Conservation (phyloP, 495 filamentous ascomycete species). For the Penicillium nucicola region DNA sequence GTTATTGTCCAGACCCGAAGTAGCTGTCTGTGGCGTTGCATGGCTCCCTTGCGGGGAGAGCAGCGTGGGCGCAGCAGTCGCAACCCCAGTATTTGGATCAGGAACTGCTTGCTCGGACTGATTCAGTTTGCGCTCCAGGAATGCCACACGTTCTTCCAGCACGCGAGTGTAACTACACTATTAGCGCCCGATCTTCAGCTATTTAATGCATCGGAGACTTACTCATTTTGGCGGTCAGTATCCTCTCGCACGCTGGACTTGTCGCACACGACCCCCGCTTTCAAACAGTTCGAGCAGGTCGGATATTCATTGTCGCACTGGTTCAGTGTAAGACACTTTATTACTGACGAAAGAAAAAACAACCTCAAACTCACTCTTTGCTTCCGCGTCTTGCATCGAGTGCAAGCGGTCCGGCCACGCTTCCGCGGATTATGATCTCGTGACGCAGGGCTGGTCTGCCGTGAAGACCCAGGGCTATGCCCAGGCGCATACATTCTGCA, state of each 20-base stretch:
- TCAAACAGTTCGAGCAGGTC: conserved; percentile 49
- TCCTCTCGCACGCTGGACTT: conserved; percentile 45
- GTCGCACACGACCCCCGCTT: conserved; percentile 45
- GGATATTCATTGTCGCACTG: conserved; percentile 47
- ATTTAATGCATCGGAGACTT: conserved; percentile 1
- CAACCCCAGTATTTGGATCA: conserved; percentile 6
- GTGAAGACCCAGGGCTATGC: conserved; percentile 15
- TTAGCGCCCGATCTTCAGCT: not conserved
- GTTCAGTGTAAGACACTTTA: not conserved
- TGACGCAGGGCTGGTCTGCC: conserved; percentile 21
- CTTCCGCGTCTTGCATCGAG: conserved; percentile 51
- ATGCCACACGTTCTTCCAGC: conserved; percentile 46
- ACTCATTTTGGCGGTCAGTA: conserved; percentile 43
- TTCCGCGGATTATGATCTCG: conserved; percentile 46
- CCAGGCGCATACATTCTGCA: conserved; percentile 16
- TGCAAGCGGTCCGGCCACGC: conserved; percentile 49
- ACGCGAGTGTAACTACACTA: conserved; percentile 42
- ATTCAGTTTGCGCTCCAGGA: conserved; percentile 39
- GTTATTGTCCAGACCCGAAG: conserved; percentile 34
- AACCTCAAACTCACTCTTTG: conserved; percentile 34
- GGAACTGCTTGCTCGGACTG: conserved; percentile 16
- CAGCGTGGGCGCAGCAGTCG: conserved; percentile 17
- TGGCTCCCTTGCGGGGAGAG: conserved; percentile 25
- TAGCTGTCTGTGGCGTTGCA: conserved; percentile 18
- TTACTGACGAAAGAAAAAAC: not conserved